Evolutionary conservation across 2,329 filamentous ascomycete species (phyloP).

Genomic region (Pseudogymnoascus sp.): DNA sequence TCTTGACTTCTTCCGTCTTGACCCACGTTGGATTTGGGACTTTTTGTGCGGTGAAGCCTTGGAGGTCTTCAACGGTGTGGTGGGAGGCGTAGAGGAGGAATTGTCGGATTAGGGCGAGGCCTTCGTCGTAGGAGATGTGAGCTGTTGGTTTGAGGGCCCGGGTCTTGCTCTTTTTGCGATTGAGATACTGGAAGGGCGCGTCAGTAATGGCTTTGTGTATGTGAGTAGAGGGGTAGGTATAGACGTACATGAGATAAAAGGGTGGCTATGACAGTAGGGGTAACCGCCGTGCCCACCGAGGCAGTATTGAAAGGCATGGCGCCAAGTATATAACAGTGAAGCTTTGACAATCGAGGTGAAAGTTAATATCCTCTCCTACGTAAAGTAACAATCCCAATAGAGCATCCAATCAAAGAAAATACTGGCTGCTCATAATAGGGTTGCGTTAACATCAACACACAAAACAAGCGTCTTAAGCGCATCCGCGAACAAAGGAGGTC

Average conservation of each 20-base stretch:
- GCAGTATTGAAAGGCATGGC: slow-evolving; percentile 59
- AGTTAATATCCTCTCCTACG: not conserved
- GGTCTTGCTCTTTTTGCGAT: slow-evolving; percentile 55
- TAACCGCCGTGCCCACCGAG: slow-evolving; percentile 72
- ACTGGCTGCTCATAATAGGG: not conserved
- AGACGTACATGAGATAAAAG: slow-evolving; percentile 74
- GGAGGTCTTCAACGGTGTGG: slow-evolving; percentile 87
- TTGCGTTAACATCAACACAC: not conserved
- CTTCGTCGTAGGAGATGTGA: slow-evolving; percentile 90
- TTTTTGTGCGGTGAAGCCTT: slow-evolving; percentile 85
- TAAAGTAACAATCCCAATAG: not conserved
- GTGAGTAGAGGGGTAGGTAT: not conserved
- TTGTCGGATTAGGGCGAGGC: slow-evolving; percentile 74
- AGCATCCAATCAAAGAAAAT: not conserved
- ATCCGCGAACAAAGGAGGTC: not conserved
- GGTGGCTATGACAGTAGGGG: slow-evolving; percentile 79
- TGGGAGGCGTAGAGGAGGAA: slow-evolving; percentile 81
- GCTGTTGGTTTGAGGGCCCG: slow-evolving; percentile 69
- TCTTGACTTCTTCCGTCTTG: slow-evolving; percentile 59
- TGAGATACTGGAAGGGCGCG: slow-evolving; percentile 61
- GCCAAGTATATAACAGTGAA: not conserved
- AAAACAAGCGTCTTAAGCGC: no score
- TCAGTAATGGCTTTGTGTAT: slow-evolving; percentile 8
- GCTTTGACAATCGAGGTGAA: not conserved
- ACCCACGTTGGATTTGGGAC: slow-evolving; percentile 88